Base-by-base conservation (phyloP, 768 basidiomycete genomes). In the Podaxis sp. region DNA sequence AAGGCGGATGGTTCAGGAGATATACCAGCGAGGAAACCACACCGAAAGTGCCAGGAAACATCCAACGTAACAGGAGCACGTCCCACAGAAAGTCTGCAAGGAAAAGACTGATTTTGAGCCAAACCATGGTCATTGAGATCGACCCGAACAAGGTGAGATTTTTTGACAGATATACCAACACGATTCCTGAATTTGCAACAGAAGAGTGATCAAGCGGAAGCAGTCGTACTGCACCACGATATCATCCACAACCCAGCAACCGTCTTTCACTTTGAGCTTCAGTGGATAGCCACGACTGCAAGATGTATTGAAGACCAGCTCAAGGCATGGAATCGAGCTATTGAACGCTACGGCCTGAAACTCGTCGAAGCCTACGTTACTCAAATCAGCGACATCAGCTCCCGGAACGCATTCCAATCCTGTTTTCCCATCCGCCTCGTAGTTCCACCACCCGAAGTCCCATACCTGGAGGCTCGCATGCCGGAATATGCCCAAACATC, bases 211-310 rank as follows among this genome's bases (percentile, higher is more conserved):
- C 89, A 93, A 68, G 92, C 94, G 0, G 95, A 97, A 74, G 84
- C 88, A 2, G 91, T 93, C 17, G 83, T 96, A 33, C 80, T 98
- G 26, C 96, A 98, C 72, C 88, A 96, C 73, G 97, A 99, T 75
- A 86, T 97, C 61, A 91, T 96, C 57, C 96, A 98, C 73, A 98
- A 98, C 70, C 92, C 94, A 0, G 85, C 82, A n/a, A 96, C 90
- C 30, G 93, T 92, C 63, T 97, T 97, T 77, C 96, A 99, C 74
- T 95, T 99, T 68, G 96, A 99, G 74, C 80, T 99, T 30, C 93
- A 96, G 65, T 99, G 97, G 96, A 89, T 99, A 44, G 95, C 94
- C 2, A 91, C 95, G 1, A 95, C 95, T 0, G 94, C 95, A 24
- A 86, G 92, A 22, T 89, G 88, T 65, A 91, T 99, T 57, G 96